Evolutionary conservation across 352 stramenopile genomes (phyloP).

Genomic region (Pythium sukuiense): DNA sequence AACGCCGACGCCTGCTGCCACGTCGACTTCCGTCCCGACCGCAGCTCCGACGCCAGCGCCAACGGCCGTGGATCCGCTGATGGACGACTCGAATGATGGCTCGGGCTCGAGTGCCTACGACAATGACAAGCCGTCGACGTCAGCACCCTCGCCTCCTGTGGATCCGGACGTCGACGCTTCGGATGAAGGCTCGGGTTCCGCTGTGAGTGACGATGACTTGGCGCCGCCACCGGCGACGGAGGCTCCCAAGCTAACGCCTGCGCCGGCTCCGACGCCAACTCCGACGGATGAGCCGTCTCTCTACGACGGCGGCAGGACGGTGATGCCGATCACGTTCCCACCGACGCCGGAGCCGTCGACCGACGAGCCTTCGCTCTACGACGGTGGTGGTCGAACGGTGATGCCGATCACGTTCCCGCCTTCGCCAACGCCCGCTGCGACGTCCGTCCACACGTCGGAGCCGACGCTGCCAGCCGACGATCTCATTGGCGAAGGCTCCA

Average conservation of each 20-base stretch:
- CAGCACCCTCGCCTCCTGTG: background rate
- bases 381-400: background rate
- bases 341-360: background rate
- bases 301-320: background rate
- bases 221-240: background rate
- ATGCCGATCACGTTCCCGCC: constrained; percentile 4
- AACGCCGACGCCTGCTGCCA: background rate
- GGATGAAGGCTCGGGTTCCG: background rate
- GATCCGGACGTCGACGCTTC: background rate
- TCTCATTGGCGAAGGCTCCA: background rate
- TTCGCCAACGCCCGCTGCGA: background rate
- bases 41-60: background rate
- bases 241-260: background rate
- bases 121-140: background rate
- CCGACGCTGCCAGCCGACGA: background rate
- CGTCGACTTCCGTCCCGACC: background rate
- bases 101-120: background rate
- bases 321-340: constrained; percentile 1
- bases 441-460: background rate
- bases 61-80: background rate
- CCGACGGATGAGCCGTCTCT: background rate
- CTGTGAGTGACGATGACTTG: background rate
- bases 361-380: background rate
- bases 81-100: background rate
- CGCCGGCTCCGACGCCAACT: background rate